Base-by-base conservation (phyloP, 1,284 basidiomycete species). In the Sparassis latifolia region DNA sequence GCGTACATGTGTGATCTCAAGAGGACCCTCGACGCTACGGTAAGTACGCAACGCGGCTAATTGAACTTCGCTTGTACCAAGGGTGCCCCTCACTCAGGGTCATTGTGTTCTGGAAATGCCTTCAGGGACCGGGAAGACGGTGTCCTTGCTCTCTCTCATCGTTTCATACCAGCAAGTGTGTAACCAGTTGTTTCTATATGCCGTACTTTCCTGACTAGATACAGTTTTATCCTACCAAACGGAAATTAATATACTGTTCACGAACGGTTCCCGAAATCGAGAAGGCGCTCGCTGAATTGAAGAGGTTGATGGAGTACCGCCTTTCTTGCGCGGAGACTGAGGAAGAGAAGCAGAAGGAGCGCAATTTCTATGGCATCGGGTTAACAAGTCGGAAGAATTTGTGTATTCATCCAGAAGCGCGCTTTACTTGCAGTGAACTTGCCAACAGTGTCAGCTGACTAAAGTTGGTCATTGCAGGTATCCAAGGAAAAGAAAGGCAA, bases 251-350 rank as follows among this genome's bases (percentile, higher is more conserved):
- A 59, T 99, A 99, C 69, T 99, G 97, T 70, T 99, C 97, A 29
- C 95, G 97, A 64, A 99, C 97, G 2, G 97, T 99, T n/a, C 97
- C 97, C 4, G 97, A 99, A 72, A 99, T 99, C 60, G 97, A 99
- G 69, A 99, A 99, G 69, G 97, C 97, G 0, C 75, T 99, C 44
- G 86, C 94, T 1, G 97, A 99, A 72, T 73, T 99, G 63, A 97
- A 98, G 69, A 77, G 96, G 44, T 72, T 99, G 39, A 93, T 99
- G 86, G 84, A 84, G 35, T 99, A 98, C 67, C 84, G 97, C 35
- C 76, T 82, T 61, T 70, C 73, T 41, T 76, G 69, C 59, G 84
- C 86, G 9, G 88, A 89, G 60, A 84, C 79, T 2, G 78, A 83
- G 41, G 87, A 89, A 55, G 77, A 92, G 58, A 86, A 77, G 45